Evolutionary conservation across 352 stramenopile species (phyloP).

Genomic region (Phytophthora parvispora): DNA sequence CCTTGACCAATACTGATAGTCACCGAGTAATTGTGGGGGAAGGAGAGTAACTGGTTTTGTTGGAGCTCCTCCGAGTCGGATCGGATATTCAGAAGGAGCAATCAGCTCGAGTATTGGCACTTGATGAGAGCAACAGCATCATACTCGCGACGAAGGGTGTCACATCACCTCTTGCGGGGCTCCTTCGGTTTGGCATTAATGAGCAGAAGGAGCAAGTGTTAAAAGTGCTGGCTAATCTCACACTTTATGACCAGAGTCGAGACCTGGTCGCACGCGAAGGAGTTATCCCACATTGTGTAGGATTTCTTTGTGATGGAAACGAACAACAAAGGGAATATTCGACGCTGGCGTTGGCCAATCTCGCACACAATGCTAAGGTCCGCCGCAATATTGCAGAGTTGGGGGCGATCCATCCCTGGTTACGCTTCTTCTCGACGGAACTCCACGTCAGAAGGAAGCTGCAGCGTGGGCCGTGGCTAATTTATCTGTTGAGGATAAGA

Average conservation of each 20-base stretch:
- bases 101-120: not conserved
- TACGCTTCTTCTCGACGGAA: not conserved
- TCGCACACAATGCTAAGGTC: not conserved
- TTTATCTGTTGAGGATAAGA: not conserved
- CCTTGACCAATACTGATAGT: not conserved
- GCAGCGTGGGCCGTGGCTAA: not conserved
- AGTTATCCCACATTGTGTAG: not conserved
- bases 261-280: not conserved
- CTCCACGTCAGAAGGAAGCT: not conserved
- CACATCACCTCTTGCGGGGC: not conserved
- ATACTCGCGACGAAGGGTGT: not conserved
- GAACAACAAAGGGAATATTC: not conserved
- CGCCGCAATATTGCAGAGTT: not conserved
- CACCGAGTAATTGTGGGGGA: not conserved
- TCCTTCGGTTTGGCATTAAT: not conserved
- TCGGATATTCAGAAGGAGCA: not conserved
- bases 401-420: not conserved
- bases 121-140: not conserved
- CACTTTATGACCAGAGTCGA: not conserved
- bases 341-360: not conserved
- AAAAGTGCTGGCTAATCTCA: not conserved
- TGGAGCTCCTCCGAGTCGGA: not conserved
- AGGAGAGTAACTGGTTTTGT: not conserved
- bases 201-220: not conserved
- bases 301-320: not conserved